Conservation (phyloP, 495 filamentous ascomycete genomes). For the Neurospora sp. region DNA sequence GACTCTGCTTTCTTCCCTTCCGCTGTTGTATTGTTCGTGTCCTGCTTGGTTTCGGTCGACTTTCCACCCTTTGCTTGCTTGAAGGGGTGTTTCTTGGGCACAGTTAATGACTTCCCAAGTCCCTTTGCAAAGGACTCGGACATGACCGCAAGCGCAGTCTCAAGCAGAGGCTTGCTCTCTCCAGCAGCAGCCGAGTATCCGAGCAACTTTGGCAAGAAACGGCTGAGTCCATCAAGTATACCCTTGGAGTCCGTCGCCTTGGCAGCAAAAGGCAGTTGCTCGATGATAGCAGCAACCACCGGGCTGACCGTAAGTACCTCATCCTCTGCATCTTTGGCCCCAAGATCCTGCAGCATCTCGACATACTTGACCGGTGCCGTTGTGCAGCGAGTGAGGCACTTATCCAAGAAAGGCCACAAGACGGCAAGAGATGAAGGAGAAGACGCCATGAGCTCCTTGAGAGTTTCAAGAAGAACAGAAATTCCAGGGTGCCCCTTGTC, state of each 20-base stretch:
- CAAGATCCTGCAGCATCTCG: slow-evolving; percentile 35
- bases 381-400: slow-evolving; percentile 60
- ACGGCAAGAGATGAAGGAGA: slow-evolving; percentile 2
- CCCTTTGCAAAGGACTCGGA: slow-evolving; percentile 6
- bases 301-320: slow-evolving; percentile 26
- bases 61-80: slow-evolving; percentile 3
- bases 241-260: slow-evolving; percentile 34
- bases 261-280: slow-evolving; percentile 66
- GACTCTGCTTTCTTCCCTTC: neutral
- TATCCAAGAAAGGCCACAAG: slow-evolving; percentile 63
- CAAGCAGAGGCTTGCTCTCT: slow-evolving; percentile 32
- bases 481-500: slow-evolving; percentile 32
- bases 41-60: neutral
- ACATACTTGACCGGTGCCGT: slow-evolving; percentile 68
- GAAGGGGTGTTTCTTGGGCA: neutral
- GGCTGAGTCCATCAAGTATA: slow-evolving; percentile 31
- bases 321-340: neutral
- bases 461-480: slow-evolving; percentile 41
- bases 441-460: slow-evolving; percentile 20
- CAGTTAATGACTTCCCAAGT: neutral
- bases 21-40: neutral
- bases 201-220: slow-evolving; percentile 51
- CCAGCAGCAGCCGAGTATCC: slow-evolving; percentile 24
- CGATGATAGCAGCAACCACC: slow-evolving; percentile 52
- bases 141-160: slow-evolving; percentile 21